phyloP scores from a whole-genome alignment of 495 filamentous ascomycete species.

The Xylaria venustula region DNA sequence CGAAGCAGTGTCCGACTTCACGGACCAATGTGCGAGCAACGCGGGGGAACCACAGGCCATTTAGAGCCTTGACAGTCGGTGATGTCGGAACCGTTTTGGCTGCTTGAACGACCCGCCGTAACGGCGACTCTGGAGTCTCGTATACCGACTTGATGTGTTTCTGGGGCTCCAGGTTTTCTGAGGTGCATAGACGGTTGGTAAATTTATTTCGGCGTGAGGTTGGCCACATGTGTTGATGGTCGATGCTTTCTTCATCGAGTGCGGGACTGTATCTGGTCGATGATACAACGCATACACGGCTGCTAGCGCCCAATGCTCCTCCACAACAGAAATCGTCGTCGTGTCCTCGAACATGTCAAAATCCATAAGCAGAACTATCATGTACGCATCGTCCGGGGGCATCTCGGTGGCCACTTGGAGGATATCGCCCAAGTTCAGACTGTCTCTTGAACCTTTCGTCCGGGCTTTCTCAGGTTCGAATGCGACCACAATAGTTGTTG shows the following conservation, averaged over 20 bases:
- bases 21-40: slow-evolving; percentile 58
- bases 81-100: slow-evolving; percentile 4
- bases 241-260: slow-evolving; percentile 49
- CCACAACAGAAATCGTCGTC: slow-evolving; percentile 69
- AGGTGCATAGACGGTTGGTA: slow-evolving; percentile 34
- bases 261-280: slow-evolving; percentile 58
- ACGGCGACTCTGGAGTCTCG: slow-evolving; percentile 5
- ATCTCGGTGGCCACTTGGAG: slow-evolving; percentile 57
- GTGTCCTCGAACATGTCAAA: slow-evolving; percentile 67
- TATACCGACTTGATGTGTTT: neutral
- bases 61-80: slow-evolving; percentile 7
- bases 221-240: slow-evolving; percentile 60
- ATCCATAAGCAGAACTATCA: slow-evolving; percentile 54
- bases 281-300: slow-evolving; percentile 59
- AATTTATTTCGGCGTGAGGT: slow-evolving; percentile 58
- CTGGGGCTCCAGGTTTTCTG: slow-evolving; percentile 2
- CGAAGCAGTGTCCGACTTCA: slow-evolving; percentile 67
- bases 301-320: slow-evolving; percentile 63
- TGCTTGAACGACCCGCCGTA: slow-evolving; percentile 19
- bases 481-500: slow-evolving; percentile 41
- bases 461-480: slow-evolving; percentile 52
- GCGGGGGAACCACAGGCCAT: slow-evolving; percentile 55
- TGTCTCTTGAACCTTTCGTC: slow-evolving; percentile 51
- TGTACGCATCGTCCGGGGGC: slow-evolving; percentile 60
- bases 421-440: slow-evolving; percentile 62